A percentile compares a stretch with the other conserved stretches of the same genome.
Conservation (phyloP, 768 basidiomycete species). For the Nevesoporus exiguus region DNA sequence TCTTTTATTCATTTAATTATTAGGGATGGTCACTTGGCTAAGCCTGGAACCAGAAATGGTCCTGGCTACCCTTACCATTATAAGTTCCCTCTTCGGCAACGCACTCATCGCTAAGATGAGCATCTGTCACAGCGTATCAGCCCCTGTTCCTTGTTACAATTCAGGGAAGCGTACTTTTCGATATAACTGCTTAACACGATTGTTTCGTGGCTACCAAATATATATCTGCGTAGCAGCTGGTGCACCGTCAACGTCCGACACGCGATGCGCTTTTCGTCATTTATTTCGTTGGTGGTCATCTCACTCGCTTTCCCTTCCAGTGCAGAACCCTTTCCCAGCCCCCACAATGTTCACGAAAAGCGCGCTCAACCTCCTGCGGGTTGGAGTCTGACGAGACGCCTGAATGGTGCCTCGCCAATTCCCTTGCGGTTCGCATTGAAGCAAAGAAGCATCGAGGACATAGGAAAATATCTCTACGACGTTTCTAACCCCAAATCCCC, state of each 20-base stretch:
- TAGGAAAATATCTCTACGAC: constrained; percentile 18
- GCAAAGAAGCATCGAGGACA: constrained; percentile 28
- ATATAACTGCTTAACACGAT: no score
- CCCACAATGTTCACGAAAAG: constrained; percentile 39
- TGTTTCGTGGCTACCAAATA: no score
- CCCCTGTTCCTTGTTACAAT: no score
- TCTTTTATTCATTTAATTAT: no score
- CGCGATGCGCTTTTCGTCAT: constrained; percentile 11
- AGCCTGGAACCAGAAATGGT: no score
- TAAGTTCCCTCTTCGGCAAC: no score
- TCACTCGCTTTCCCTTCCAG: constrained; percentile 14
- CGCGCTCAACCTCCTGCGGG: constrained; percentile 32
- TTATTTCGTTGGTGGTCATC: constrained; percentile 1
- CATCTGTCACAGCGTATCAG: no score
- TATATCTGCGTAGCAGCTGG: neutral
- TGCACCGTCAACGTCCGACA: neutral
- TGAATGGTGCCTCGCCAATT: constrained; percentile 28
- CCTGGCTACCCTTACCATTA: no score
- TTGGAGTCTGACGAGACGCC: constrained; percentile 39
- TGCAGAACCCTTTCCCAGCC: constrained; percentile 12
- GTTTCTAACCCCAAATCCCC: constrained; percentile 34
- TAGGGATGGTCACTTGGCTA: no score
- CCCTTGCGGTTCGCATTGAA: constrained; percentile 32
- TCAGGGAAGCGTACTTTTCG: no score
- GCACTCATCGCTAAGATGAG: no score